Base-by-base conservation (phyloP, 2,329 filamentous ascomycete species). In the Colletotrichum lini region DNA sequence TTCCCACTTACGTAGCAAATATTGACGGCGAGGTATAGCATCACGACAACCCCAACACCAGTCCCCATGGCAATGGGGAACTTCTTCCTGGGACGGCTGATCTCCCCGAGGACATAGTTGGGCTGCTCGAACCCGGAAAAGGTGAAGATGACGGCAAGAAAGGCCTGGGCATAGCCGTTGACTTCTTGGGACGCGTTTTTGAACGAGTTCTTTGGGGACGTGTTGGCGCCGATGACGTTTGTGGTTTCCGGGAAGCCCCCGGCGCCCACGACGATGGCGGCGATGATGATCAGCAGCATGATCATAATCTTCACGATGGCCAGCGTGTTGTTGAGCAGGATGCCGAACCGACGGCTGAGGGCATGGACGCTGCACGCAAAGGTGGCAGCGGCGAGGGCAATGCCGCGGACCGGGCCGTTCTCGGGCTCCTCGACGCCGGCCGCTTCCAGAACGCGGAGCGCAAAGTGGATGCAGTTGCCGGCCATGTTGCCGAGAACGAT, bases 251-350 rank as follows among this genome's bases (percentile, higher is more conserved):
- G 67, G 8, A 79, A 59, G 6, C 76, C 79, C 10, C 77, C 75
- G 0, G 75, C 78, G 1, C 73, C 77, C 3, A 82, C 80, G 15
- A 78, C 74, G 21, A 81, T 78, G 18, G 80, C 78, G 9, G 77
- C 75, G 12, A 78, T 67, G n/a, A 82, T 76, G 63, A 89, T 85
- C 13, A 84, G 77, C 1, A 87, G 64, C 2, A 89, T 80, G 2
- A 88, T 82, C 54, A 79, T 74, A 4, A 88, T 76, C 73, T 89
- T 89, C 69, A 87, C 74, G 4, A 84, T 76, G 5, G 86, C 86
- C 45, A 89, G 78, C n/a, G 82, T 30, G 72, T 89, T 89, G 75
- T 86, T 87, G 35, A 89, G 74, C 23, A 80, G 76, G 54, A 89
- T 87, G 2, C 87, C 87, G 42, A 44, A 44, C 3, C 85, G 85